Base-by-base conservation (phyloP, 441 rosid species). In the Euphorbia schlechtendalii region DNA sequence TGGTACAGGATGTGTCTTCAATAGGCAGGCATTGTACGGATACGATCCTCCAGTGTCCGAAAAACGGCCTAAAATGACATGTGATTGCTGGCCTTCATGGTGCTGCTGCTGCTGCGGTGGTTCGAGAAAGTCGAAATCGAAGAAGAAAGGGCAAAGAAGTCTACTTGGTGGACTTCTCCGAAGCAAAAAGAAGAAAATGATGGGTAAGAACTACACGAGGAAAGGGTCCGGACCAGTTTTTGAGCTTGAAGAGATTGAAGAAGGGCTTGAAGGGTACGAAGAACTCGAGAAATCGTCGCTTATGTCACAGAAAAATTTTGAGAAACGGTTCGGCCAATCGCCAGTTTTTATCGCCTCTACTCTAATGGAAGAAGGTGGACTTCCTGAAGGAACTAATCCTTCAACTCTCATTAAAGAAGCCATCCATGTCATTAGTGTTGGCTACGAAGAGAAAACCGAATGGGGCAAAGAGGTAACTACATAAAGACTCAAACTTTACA, bases 61-160 rank as follows among this genome's bases (percentile, higher is more conserved):
- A 52, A 89, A 80, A 77, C 70, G 92, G 6, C 92, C 88, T 4
- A 91, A 87, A 74, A 89, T 89, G 95, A 89, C 96, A 4, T 91
- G 98, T 55, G 92, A 82, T 59, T 90, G 98, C 77, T 92, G 88
- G 89, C 97, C 96, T 68, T 75, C 94, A 63, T 91, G 92, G 95
- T 74, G 92, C 54, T 84, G 88, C 71, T 89, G 91, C 72, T 91
- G 94, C 81, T 92, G 86, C 69, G 81, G 91, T 30, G 87, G 98
- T 55, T 86, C 92, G 17, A 88, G 90, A 73, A 91, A 78, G 51
- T 81, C 89, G 0, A 83, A 84, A 60, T 56, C 87, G 2, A 92
- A 86, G 86, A 87, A 84, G 86, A 91, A 84, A 71, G 88, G 84
- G 3, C 80, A 76, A 6, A 65, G 71, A 55, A 71, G 86, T 51